Conservation (phyloP, 1,139 yeast genomes). For the Yamadazyma sp. region DNA sequence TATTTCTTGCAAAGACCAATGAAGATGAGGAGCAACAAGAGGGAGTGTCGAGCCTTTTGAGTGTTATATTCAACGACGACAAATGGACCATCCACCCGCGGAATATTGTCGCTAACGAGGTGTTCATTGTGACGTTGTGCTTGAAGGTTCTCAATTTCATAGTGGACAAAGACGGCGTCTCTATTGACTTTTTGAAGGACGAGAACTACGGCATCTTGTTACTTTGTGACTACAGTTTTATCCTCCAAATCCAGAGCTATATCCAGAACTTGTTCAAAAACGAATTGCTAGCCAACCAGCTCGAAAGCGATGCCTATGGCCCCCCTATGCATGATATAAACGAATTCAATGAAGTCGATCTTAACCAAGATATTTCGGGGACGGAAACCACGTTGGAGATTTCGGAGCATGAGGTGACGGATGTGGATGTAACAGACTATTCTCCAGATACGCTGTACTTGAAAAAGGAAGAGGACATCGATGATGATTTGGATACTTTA, state of each 20-base stretch:
- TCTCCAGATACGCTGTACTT: slow-evolving; percentile 4
- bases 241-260: slow-evolving; percentile 30
- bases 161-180: slow-evolving; percentile 14
- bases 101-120: slow-evolving; percentile 22
- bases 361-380: slow-evolving; percentile 14
- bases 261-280: slow-evolving; percentile 16
- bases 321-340: slow-evolving; percentile 2
- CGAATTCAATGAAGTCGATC: slow-evolving; percentile 6
- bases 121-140: slow-evolving; percentile 34
- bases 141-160: slow-evolving; percentile 24
- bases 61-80: slow-evolving; percentile 10
- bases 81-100: slow-evolving; percentile 10
- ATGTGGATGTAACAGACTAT: slow-evolving; percentile 1
- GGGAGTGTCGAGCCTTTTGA: slow-evolving; percentile 5
- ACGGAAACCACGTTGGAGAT: slow-evolving; percentile 18
- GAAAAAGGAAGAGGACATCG: slow-evolving; percentile 9
- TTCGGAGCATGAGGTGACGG: slow-evolving; percentile 12
- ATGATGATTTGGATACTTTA: slow-evolving; percentile 13
- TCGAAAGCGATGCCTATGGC: slow-evolving; percentile 3
- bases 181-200: slow-evolving; percentile 31
- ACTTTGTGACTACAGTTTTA: slow-evolving; percentile 29
- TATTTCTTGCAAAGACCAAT: slow-evolving; percentile 32
- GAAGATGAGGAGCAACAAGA: slow-evolving; percentile 6
- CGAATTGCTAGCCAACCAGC: slow-evolving; percentile 3
- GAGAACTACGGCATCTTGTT: slow-evolving; percentile 31